Evolutionary conservation across 2,329 filamentous ascomycete genomes (phyloP), one percentile per base, ranked within the genome.

Genomic region (Gliomastix tumulicola): DNA sequence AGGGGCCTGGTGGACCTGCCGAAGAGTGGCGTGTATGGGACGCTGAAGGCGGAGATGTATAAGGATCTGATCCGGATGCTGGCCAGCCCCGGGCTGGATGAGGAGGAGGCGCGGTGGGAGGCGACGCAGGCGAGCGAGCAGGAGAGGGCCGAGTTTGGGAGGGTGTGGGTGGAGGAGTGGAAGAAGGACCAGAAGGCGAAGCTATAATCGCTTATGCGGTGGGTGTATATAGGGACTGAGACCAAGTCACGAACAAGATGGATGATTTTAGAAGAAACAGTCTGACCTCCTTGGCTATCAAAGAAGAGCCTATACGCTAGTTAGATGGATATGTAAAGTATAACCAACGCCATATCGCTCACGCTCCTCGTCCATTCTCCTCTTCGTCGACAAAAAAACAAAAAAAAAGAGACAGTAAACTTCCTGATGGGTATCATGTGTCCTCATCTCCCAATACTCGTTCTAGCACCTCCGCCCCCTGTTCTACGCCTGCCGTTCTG

Each of bases 21-120:
- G 1, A 69, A 73, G 45, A 75, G 71, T 22, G 78, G 78, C 10
- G 75, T 84, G 19, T 90, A 88, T 54, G 80, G 82, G 4, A 52
- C 69, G 37, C 61, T 92, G 54, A 90, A 88, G 68, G 64, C 69
- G 42, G 85, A 89, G 61, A 82, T 90, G 76, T 88, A 82, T 57
- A 68, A 76, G 17, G 77, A 84, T 53, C 72, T 76, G 7, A 54
- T 88, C 22, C 69, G 57, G 13, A 64, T 77, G 47, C 54, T 88
- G 45, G 71, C 71, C 39, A 63, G 62, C 4, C 65, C 72, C 38
- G 61, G 60, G 20, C 62, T 69, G 46, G 74, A 68, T 21, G 55
- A 51, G 22, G 66, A 70, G 42, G 70, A 78, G 50, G 62, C 63
- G 48, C 59, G 68, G 35, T 71, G 69, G 48, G 63, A 65, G 32